Base-by-base conservation (phyloP, 768 basidiomycete genomes). In the Trichaptum fuscoviolaceum region DNA sequence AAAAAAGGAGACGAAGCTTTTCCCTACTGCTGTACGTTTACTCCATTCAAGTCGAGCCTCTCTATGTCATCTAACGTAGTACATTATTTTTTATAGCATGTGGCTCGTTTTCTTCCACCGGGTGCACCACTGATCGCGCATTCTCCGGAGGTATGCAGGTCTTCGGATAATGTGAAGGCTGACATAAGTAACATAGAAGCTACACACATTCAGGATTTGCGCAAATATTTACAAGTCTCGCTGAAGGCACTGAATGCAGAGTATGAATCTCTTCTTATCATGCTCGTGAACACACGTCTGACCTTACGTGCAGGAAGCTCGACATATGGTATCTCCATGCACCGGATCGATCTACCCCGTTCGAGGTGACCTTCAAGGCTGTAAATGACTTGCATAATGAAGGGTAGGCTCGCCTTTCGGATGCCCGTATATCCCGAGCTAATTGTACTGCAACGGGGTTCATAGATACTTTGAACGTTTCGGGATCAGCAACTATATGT, bases 1-100 rank as follows among this genome's bases (percentile, higher is more conserved):
- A 36, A 70, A 70, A 63, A 71, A 80, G 42, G 79, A 77, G 10
- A 81, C 78, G 12, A 81, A 81, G 72, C 75, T 73, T 61, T 76
- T 71, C 66, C 80, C 75, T 35, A 9, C 0, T 61, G 64, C 60
- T 64, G 63, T 25, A 42, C 65, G 58, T 67, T 58, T 12, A 27
- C 17, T 36, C 35, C 35, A 15, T 67, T n/a, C 12, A 9, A 23
- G 8, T 20, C 23, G 27, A 20, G 20, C 27, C 8, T 7, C 7
- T 20, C n/a, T 7, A 60, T 7, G 58, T 7, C 58, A 60, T 60
- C 8, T 60, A 24, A 60, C 35, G 58, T 35, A 7, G 17, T 7
- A 36, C 7, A 36, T 7, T 27, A 69, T 67, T n/a, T 9, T 4
- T 7, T 26, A 26, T 58, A 26, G 24, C 23, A 59, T 17, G 57